Evolutionary conservation across 2,329 filamentous ascomycete genomes (phyloP).

Genomic region (Lithohypha guttulata): DNA sequence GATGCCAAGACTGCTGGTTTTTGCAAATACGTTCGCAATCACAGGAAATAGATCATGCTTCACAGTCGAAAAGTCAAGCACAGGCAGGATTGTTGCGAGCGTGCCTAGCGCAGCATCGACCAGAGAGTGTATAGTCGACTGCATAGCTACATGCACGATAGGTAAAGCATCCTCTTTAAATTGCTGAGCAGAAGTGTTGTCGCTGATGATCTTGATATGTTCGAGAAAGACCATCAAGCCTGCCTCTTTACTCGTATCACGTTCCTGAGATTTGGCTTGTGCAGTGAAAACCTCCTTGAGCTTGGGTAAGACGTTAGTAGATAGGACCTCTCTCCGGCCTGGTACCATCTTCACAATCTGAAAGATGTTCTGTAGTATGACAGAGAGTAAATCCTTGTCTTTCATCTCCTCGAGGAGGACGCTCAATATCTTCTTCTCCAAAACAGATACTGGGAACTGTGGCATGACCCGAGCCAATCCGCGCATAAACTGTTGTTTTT

Average conservation of each 20-base stretch:
- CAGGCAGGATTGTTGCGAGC: slow-evolving; percentile 67
- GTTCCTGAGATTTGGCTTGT: slow-evolving; percentile 49
- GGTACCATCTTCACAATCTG: slow-evolving; percentile 74
- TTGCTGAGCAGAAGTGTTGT: slow-evolving; percentile 78
- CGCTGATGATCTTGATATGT: slow-evolving; percentile 62
- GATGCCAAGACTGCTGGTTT: slow-evolving; percentile 85
- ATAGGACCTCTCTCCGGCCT: slow-evolving; percentile 65
- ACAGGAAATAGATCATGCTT: slow-evolving; percentile 95
- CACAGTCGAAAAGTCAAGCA: slow-evolving; percentile 90
- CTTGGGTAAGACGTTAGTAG: slow-evolving; percentile 73
- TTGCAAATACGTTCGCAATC: slow-evolving; percentile 80
- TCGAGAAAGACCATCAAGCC: slow-evolving; percentile 86
- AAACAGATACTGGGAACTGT: slow-evolving; percentile 83
- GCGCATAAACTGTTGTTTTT: slow-evolving; percentile 85
- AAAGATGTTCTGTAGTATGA: slow-evolving; percentile 86
- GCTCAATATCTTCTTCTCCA: slow-evolving; percentile 88
- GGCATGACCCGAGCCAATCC: slow-evolving; percentile 77
- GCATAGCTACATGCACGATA: slow-evolving; percentile 70
- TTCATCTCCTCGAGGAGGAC: slow-evolving; percentile 88
- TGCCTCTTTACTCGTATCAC: slow-evolving; percentile 74
- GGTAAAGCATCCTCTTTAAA: slow-evolving; percentile 94
- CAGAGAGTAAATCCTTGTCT: slow-evolving; percentile 71
- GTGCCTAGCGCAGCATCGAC: slow-evolving; percentile 76
- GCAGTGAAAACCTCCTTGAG: slow-evolving; percentile 72
- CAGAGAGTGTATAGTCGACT: slow-evolving; percentile 78